A percentile compares a stretch with the other conserved stretches of the same genome.
phyloP scores from a whole-genome alignment of 2,329 filamentous ascomycete genomes.

The Botrytis pseudocinerea region DNA sequence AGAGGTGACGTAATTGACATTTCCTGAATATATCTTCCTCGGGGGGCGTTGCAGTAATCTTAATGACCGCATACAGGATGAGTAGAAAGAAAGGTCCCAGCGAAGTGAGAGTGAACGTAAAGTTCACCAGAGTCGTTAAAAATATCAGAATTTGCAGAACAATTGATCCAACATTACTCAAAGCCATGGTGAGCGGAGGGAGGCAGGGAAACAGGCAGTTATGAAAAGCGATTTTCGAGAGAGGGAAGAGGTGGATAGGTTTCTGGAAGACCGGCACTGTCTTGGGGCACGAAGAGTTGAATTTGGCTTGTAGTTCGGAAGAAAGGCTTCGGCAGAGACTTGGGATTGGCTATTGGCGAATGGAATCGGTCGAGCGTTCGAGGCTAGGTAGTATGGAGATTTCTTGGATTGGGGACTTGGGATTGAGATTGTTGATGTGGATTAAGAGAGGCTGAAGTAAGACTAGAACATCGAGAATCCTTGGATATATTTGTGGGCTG shows the following conservation, averaged over 20 bases:
- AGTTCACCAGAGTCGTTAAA: constrained; percentile 54
- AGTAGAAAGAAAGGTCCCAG: constrained; percentile 51
- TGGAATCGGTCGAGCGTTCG: neutral
- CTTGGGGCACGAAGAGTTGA: neutral
- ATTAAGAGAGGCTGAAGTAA: neutral
- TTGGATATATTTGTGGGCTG: neutral
- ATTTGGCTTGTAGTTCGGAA: neutral
- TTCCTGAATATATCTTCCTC: constrained; percentile 48
- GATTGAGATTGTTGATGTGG: neutral
- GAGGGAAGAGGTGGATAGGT: neutral
- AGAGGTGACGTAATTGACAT: constrained; percentile 38
- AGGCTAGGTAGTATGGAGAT: neutral
- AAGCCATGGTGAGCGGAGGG: constrained; percentile 46
- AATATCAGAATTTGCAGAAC: constrained; percentile 55
- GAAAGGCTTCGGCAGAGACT: neutral
- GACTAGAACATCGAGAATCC: neutral
- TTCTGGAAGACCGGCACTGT: constrained; percentile 2
- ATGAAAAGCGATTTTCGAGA: neutral
- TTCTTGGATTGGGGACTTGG: neutral
- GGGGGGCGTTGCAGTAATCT: constrained; percentile 49
- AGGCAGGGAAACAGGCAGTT: neutral
- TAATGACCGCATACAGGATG: constrained; percentile 51
- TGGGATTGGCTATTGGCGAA: neutral
- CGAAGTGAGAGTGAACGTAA: constrained; percentile 52
- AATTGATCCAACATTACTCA: constrained; percentile 54